Conservation (phyloP, 768 basidiomycete species). For the Boletus tomentosulus region DNA sequence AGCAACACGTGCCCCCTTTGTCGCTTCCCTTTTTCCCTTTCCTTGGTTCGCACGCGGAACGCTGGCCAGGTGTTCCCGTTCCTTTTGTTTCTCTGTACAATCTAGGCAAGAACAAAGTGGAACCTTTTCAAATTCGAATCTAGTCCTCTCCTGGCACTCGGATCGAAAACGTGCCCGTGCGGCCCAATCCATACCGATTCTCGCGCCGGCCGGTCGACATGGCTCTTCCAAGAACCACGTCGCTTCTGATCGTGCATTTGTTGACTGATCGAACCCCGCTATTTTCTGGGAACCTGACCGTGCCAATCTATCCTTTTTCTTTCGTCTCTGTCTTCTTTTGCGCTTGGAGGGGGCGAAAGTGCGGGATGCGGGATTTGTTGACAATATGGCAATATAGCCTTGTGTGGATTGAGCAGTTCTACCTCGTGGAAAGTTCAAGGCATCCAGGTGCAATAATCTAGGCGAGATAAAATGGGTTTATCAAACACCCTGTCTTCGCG, state of each 20-base stretch:
- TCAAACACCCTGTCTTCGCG: conserved; percentile 4
- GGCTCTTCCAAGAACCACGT: background rate
- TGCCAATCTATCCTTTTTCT: background rate
- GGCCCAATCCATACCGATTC: background rate
- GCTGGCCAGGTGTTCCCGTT: background rate
- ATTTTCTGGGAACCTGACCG: conserved; percentile 2
- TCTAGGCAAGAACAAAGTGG: conserved; percentile 17
- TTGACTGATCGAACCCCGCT: background rate
- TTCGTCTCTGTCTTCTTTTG: background rate
- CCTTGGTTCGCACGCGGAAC: background rate
- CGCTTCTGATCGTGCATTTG: background rate
- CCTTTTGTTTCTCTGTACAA: background rate
- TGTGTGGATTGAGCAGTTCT: conserved; percentile 13
- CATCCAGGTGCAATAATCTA: conserved; percentile 18
- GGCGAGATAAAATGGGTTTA: conserved; percentile 18
- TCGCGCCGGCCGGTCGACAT: background rate
- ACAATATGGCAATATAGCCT: conserved; percentile 19
- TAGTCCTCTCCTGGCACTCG: background rate
- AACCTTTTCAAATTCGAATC: conserved; percentile 20
- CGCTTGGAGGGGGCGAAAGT: background rate
- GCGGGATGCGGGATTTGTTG: background rate
- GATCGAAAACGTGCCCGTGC: background rate
- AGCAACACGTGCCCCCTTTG: conserved; percentile 5
- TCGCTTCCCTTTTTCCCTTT: background rate
- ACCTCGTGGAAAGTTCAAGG: conserved; percentile 32